These are phyloP conservation scores for Fistulina hepatica DNA, from an alignment of 1,284 basidiomycete species.

Conservation along the genomic window DNA sequence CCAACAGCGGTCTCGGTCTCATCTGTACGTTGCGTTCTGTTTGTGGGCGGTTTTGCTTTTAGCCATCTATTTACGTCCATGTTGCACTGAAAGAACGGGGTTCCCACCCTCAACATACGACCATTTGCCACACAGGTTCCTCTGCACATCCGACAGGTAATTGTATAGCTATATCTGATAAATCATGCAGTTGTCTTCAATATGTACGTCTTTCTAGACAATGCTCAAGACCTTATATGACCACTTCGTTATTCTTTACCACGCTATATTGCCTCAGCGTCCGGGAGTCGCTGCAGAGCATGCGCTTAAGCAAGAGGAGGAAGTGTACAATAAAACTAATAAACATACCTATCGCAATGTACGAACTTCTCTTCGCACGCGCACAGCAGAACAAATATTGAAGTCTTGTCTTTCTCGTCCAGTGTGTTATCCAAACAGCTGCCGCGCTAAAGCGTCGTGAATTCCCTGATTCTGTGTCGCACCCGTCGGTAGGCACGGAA, in stretches of 20 bases:
- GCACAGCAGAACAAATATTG: too few species aligned
- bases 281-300: slow-evolving; percentile 60
- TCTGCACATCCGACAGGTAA: slow-evolving; percentile 58
- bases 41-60: too few species aligned
- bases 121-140: slow-evolving; percentile 42
- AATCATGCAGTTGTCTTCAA: too few species aligned
- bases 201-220: too few species aligned
- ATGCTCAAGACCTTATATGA: slow-evolving; percentile 65
- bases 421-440: slow-evolving; percentile 64
- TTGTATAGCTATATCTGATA: slow-evolving; percentile 13
- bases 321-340: slow-evolving; percentile 59
- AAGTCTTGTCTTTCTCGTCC: too few species aligned
- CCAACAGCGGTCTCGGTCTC: too few species aligned
- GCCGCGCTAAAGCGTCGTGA: slow-evolving; percentile 64
- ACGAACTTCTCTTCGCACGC: too few species aligned
- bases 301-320: slow-evolving; percentile 66
- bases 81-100: too few species aligned
- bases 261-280: slow-evolving; percentile 35
- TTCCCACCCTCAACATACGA: not conserved
- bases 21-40: too few species aligned
- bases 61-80: too few species aligned
- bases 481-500: slow-evolving; percentile 77
- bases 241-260: slow-evolving; percentile 58
- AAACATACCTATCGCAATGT: slow-evolving; percentile 76
- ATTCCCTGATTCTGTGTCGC: slow-evolving; percentile 46